Percentiles rank a stretch among this genome's conserved stretches.
Conservation (phyloP, 2,329 filamentous ascomycete species). For the Pseudocercospora ulei region DNA sequence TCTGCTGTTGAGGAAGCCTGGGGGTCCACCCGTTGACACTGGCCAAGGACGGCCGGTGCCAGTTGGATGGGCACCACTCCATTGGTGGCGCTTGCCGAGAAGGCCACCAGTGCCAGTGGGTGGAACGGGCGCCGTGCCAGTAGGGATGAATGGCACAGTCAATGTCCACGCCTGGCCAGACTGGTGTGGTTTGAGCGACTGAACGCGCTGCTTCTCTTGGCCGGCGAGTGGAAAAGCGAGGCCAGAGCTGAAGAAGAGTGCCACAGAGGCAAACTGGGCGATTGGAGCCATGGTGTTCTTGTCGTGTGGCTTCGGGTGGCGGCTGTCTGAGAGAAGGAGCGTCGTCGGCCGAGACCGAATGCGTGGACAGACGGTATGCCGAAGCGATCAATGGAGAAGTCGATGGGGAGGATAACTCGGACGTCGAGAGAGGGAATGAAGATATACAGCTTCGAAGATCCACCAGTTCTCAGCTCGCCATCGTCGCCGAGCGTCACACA, state of each 20-base stretch:
- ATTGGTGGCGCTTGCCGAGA: neutral
- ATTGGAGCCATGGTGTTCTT: conserved; percentile 13
- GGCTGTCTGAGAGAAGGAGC: conserved; percentile 9
- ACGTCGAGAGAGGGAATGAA: neutral
- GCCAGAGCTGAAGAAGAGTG: conserved; percentile 8
- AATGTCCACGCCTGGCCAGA: too few relatives aligned
- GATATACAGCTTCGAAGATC: conserved; percentile 1
- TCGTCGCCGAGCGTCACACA: neutral
- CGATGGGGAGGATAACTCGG: neutral
- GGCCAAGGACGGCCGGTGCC: neutral
- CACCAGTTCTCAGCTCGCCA: neutral
- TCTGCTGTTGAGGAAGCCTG: neutral
- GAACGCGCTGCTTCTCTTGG: conserved; percentile 1
- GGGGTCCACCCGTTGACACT: neutral
- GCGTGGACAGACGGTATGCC: neutral
- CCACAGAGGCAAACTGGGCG: conserved; percentile 9
- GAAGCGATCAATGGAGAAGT: conserved; percentile 1
- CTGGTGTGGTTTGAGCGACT: neutral
- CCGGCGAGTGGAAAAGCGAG: conserved; percentile 6
- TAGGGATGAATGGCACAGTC: conserved; percentile 1
- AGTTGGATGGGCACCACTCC: too few relatives aligned
- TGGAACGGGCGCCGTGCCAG: neutral
- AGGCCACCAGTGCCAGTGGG: conserved; percentile 6
- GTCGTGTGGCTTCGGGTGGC: neutral
- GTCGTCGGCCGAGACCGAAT: conserved; percentile 10